Evolutionary conservation across 805 yeast species (phyloP).

Genomic region (Lachancea thermotolerans): DNA sequence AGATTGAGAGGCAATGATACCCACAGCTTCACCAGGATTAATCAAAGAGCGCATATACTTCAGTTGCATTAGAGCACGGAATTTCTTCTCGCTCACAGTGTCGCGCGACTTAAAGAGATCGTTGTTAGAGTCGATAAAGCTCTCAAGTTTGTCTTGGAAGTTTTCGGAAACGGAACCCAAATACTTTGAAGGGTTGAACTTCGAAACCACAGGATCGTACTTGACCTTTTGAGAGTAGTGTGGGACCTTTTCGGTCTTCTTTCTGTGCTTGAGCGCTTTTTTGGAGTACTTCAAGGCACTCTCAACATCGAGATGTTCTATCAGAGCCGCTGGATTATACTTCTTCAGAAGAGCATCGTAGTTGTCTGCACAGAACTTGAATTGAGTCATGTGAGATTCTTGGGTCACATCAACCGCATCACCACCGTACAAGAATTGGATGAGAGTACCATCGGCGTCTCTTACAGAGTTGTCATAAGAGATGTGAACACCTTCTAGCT

Average conservation of each 20-base stretch:
- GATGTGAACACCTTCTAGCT: constrained; percentile 92
- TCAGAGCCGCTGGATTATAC: constrained; percentile 73
- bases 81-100: constrained; percentile 61
- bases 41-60: constrained; percentile 95
- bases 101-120: constrained; percentile 47
- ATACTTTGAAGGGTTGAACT: constrained; percentile 81
- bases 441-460: constrained; percentile 87
- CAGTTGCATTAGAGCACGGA: constrained; percentile 94
- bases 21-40: constrained; percentile 97
- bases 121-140: constrained; percentile 51
- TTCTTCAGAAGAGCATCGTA: constrained; percentile 78
- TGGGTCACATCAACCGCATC: constrained; percentile 92
- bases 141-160: constrained; percentile 75
- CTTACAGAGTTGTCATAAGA: constrained; percentile 93
- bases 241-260: constrained; percentile 55
- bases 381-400: constrained; percentile 90
- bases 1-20: constrained; percentile 96
- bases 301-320: constrained; percentile 74
- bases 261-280: constrained; percentile 66
- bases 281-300: constrained; percentile 74
- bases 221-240: constrained; percentile 57
- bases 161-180: constrained; percentile 90
- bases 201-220: constrained; percentile 83
- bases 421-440: constrained; percentile 97
- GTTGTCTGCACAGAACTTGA: constrained; percentile 87